Evolutionary conservation across 2,329 filamentous ascomycete species (phyloP), one percentile per base, ranked within the genome.

Genomic region (Beauveria rudraprayagi): DNA sequence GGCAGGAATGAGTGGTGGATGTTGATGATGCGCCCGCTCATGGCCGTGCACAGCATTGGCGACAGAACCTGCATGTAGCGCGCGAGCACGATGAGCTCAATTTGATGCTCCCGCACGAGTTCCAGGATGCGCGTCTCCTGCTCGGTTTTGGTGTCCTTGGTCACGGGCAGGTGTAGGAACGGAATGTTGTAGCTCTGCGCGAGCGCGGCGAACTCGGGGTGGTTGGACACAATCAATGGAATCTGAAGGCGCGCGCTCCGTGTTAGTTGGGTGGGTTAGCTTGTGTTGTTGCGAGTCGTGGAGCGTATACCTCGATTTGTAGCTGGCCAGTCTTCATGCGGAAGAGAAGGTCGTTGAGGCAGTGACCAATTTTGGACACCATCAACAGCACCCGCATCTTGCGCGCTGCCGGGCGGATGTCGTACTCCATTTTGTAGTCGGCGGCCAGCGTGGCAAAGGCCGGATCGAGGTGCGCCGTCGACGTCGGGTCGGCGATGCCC

Each of bases 1-100:
- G 90, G 90, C 80, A 94, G 73, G 83, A 94, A 94, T 67, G 84
- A 88, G 77, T 94, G 90, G 77, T 94, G 90, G 75, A 94, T 93
- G 77, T 94, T 94, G 87, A 94, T 93, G 77, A 94, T 94, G 72
- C 85, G 86, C 62, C 90, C 90, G 56, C 85, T 88, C 89, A 94
- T 92, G 68, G 84, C 89, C 62, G 81, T 76, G 77, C 90, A 94
- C 46, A 94, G 78, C 9, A 76, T 83, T 0, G 89, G 89, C 24
- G 86, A 89, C 11, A 94, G 80, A 37, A 94, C 89, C 77, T 94
- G 90, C 90, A 94, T 94, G 77, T 94, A 94, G 63, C 90, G 85
- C 7, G 90, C 90, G 52, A 94, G 78, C 1, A 94, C 90, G 58
- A 94, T 83, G 58, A 94, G 82, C 70, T 94, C 90, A 69, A 94